These are phyloP conservation scores for Alternaria gaisen DNA, from an alignment of 2,329 filamentous ascomycete species.

Conservation along the genomic window DNA sequence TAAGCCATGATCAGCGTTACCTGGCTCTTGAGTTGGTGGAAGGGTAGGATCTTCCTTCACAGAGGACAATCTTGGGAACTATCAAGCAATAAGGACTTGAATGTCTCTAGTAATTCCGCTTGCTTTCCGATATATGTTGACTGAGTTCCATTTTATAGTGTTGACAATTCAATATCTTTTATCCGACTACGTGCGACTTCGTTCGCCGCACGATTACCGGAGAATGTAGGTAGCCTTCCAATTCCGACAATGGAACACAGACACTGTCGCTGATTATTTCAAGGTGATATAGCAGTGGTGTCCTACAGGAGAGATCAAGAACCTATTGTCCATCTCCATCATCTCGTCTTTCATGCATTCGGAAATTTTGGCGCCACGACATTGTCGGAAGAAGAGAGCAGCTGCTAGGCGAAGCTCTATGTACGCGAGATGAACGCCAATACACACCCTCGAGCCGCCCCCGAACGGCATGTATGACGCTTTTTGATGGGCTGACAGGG, in stretches of 20 bases:
- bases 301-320: conserved; percentile 52
- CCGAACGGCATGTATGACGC: conserved; percentile 73
- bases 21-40: neutral
- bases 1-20: neutral
- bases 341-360: conserved; percentile 41
- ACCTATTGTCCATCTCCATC: conserved; percentile 54
- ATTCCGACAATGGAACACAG: neutral
- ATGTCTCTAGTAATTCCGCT: neutral
- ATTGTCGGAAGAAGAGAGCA: conserved; percentile 61
- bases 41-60: neutral
- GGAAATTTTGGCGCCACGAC: conserved; percentile 39
- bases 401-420: conserved; percentile 63
- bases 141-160: neutral
- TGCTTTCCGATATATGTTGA: neutral
- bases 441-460: conserved; percentile 71
- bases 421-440: conserved; percentile 71
- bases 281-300: conserved; percentile 52
- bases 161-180: neutral
- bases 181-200: neutral
- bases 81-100: neutral
- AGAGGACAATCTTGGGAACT: neutral
- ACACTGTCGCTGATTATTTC: neutral
- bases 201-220: no score
- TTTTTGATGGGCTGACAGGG: conserved; percentile 42
- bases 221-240: no score